Conservation (phyloP, 2,329 filamentous ascomycete species). For the Diaporthe velutina region DNA sequence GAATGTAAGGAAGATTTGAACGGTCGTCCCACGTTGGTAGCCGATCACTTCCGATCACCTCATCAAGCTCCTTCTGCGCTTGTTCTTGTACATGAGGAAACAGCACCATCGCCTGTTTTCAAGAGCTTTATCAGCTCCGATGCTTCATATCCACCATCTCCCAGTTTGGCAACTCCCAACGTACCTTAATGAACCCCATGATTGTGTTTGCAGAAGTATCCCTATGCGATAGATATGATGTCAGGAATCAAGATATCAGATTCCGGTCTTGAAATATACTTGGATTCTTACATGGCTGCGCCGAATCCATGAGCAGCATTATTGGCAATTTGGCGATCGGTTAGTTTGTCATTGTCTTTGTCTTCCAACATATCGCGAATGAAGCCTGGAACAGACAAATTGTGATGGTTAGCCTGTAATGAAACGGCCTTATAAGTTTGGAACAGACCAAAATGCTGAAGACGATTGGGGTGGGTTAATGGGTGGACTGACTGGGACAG, state of each 20-base stretch:
- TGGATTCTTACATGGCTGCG: constrained; percentile 8
- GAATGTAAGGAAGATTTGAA: background rate
- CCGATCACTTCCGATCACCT: background rate
- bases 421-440: too few relatives aligned
- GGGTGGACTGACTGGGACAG: constrained; percentile 1
- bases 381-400: background rate
- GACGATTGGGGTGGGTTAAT: too few relatives aligned
- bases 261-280: too few relatives aligned
- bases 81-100: constrained; percentile 1
- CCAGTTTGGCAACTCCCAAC: too few relatives aligned
- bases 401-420: background rate
- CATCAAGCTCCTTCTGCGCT: background rate
- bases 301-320: constrained; percentile 18
- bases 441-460: too few relatives aligned
- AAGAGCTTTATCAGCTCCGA: too few relatives aligned
- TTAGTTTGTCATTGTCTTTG: constrained; percentile 18
- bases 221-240: too few relatives aligned
- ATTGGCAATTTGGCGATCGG: constrained; percentile 13
- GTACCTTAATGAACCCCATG: constrained; percentile 19
- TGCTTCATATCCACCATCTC: too few relatives aligned
- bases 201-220: constrained; percentile 20
- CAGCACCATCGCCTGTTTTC: constrained; percentile 7
- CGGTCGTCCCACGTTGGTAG: constrained; percentile 11
- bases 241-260: too few relatives aligned
- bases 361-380: constrained; percentile 14